phyloP scores from a whole-genome alignment of 176 grass and related monocot genomes.

The Phragmites australis region DNA sequence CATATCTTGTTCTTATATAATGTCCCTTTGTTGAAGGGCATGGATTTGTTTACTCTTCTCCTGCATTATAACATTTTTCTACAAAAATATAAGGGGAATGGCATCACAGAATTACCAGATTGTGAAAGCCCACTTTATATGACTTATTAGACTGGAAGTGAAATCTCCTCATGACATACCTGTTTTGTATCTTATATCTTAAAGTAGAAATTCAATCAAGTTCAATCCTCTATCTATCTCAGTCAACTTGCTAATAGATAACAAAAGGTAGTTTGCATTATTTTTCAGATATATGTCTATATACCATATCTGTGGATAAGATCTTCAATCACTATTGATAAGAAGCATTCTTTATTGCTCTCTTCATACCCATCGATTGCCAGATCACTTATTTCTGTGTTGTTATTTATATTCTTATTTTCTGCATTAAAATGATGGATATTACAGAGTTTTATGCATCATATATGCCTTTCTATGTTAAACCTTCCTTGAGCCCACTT shows the following conservation, averaged over 20 bases:
- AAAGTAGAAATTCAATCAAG: background rate
- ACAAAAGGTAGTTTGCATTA: background rate
- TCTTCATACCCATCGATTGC: background rate
- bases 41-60: background rate
- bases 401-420: background rate
- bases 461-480: background rate
- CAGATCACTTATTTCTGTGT: background rate
- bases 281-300: background rate
- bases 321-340: background rate
- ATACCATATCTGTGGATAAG: constrained; percentile 18
- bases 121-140: background rate
- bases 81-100: background rate
- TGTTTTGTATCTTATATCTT: background rate
- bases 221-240: background rate
- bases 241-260: background rate
- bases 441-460: background rate
- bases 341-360: background rate
- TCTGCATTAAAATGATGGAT: background rate
- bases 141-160: background rate
- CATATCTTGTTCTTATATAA: background rate
- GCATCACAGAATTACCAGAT: background rate
- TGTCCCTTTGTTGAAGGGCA: background rate
- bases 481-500: background rate
- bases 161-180: background rate
- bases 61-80: background rate